phyloP scores from a whole-genome alignment of 306 rosid genomes.

The Glycyrrhiza uralensis region DNA sequence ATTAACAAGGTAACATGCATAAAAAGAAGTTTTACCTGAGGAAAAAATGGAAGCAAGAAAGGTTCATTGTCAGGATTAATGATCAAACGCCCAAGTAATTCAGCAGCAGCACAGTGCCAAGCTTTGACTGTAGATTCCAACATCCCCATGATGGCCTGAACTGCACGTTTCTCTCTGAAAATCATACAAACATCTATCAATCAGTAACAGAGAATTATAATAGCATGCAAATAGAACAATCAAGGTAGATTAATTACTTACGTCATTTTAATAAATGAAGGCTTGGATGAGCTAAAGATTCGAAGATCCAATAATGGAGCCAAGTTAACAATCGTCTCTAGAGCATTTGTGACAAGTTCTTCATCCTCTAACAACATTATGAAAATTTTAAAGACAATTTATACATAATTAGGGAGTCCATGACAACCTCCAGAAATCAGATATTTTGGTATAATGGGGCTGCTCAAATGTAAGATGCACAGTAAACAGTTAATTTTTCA shows the following conservation, averaged over 20 bases:
- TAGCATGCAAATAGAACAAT: neutral
- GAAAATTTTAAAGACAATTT: slow-evolving; percentile 13
- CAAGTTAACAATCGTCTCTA: slow-evolving; percentile 95
- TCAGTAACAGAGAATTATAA: slow-evolving; percentile 20
- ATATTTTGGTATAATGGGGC: neutral
- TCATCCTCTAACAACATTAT: slow-evolving; percentile 75
- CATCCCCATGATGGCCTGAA: slow-evolving; percentile 92
- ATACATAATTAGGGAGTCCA: neutral
- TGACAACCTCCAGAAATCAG: neutral
- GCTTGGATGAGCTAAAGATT: slow-evolving; percentile 83
- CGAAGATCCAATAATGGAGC: slow-evolving; percentile 92
- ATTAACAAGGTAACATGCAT: slow-evolving; percentile 6
- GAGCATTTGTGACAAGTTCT: slow-evolving; percentile 95
- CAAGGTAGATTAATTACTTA: slow-evolving; percentile 39
- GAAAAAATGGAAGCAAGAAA: slow-evolving; percentile 79
- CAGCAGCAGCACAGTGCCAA: slow-evolving; percentile 97
- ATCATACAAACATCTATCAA: slow-evolving; percentile 19
- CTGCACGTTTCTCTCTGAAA: slow-evolving; percentile 83
- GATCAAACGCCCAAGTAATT: slow-evolving; percentile 90
- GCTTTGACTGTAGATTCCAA: slow-evolving; percentile 78
- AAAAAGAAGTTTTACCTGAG: slow-evolving; percentile 56
- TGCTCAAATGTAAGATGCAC: neutral
- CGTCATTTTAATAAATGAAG: slow-evolving; percentile 94
- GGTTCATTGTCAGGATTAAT: slow-evolving; percentile 96
- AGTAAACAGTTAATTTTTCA: too few relatives aligned